phyloP scores from a whole-genome alignment of 2,329 filamentous ascomycete genomes.

The Talaromyces sp. region DNA sequence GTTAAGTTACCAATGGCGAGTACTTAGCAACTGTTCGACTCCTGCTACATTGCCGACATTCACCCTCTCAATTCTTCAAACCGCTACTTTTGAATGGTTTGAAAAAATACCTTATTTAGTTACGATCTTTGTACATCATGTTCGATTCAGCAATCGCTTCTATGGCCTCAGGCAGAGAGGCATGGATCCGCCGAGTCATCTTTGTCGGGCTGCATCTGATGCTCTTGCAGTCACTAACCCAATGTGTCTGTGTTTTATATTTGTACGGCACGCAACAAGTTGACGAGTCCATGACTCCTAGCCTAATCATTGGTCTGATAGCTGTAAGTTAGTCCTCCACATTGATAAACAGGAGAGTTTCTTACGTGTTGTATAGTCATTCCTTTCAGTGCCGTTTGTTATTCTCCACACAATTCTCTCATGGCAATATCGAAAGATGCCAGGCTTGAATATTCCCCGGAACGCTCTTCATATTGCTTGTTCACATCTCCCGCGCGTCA shows the following conservation, averaged over 20 bases:
- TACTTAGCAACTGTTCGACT: neutral
- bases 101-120: neutral
- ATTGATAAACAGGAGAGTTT: neutral
- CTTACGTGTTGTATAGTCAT: conserved; percentile 21
- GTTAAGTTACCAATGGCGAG: neutral
- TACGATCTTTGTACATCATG: neutral
- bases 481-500: conserved; percentile 31
- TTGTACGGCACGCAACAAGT: conserved; percentile 30
- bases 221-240: conserved; percentile 29
- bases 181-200: conserved; percentile 32
- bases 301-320: conserved; percentile 30
- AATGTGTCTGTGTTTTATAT: conserved; percentile 30
- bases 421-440: conserved; percentile 31
- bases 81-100: neutral
- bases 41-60: neutral
- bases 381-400: conserved; percentile 31
- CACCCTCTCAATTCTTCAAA: neutral
- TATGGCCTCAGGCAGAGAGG: conserved; percentile 4
- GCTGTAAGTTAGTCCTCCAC: conserved; percentile 23
- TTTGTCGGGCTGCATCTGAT: conserved; percentile 31
- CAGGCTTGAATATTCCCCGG: conserved; percentile 26
- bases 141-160: neutral
- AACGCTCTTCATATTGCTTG: conserved; percentile 27
- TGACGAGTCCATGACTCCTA: conserved; percentile 34
- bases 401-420: conserved; percentile 34